phyloP scores from a whole-genome alignment of 2,329 filamentous ascomycete species.

The Keithomyces neogunnii region DNA sequence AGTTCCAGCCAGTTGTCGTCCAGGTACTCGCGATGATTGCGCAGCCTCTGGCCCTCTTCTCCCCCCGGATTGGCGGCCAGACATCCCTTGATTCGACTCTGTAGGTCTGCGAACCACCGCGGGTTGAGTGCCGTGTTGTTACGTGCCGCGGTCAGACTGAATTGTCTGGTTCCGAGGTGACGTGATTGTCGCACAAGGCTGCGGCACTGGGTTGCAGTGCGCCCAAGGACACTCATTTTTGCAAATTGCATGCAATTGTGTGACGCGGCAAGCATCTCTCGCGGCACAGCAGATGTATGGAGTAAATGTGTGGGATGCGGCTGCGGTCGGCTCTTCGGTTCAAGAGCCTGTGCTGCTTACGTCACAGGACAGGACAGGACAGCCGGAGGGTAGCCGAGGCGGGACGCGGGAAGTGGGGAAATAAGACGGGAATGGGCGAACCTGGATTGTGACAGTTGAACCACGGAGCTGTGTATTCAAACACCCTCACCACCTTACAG shows the following conservation, averaged over 20 bases:
- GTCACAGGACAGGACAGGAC: background rate
- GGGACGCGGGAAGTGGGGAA: background rate
- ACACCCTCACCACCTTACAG: too few species aligned
- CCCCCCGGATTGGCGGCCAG: background rate
- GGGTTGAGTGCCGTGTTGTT: conserved; percentile 10
- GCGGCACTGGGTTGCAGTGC: background rate
- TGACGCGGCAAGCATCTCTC: background rate
- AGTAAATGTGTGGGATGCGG: background rate
- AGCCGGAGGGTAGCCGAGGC: background rate
- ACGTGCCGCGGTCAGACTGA: background rate
- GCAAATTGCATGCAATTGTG: background rate
- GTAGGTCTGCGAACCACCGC: conserved; percentile 20
- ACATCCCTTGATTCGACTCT: conserved; percentile 12
- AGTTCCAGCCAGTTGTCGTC: conserved; percentile 58
- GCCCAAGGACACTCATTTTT: background rate
- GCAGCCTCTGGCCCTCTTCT: conserved; percentile 5
- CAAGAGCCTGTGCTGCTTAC: background rate
- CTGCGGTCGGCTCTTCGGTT: background rate
- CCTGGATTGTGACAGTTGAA: too few species aligned
- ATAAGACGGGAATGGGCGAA: background rate
- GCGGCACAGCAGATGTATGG: background rate
- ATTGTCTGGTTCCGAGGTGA: background rate
- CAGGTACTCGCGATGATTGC: conserved; percentile 12
- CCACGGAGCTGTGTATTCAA: too few species aligned
- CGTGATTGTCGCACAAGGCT: background rate